Percentiles rank a stretch among this genome's conserved stretches.
These are phyloP conservation scores for Colletotrichum endophyticum DNA, from an alignment of 2,329 filamentous ascomycete genomes.

Conservation along the genomic window DNA sequence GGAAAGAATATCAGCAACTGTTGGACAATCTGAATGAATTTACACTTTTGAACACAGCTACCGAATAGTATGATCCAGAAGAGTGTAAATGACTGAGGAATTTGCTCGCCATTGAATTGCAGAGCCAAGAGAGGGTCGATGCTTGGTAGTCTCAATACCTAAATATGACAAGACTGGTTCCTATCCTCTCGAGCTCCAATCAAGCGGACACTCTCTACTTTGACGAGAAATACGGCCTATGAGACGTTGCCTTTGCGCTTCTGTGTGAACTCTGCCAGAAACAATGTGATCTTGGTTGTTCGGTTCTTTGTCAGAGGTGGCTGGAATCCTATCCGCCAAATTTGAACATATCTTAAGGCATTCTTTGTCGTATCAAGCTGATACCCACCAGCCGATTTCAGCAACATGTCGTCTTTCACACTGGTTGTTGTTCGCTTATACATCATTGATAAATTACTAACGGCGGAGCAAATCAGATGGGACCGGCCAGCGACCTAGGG, in stretches of 20 bases:
- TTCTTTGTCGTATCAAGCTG: accelerated
- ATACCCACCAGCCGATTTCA: accelerated
- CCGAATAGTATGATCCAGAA: background rate
- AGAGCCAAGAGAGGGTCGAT: background rate
- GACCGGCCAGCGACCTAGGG: too few species aligned
- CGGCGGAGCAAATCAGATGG: too few species aligned
- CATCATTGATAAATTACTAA: too few species aligned
- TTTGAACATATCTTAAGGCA: background rate
- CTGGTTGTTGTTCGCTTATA: background rate
- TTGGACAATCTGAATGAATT: background rate
- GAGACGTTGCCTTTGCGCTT: background rate
- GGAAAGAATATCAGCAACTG: background rate
- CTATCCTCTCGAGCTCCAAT: background rate
- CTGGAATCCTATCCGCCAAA: background rate
- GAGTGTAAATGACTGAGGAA: too few species aligned
- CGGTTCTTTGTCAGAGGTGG: too few species aligned
- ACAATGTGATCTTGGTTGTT: background rate
- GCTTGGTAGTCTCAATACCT: background rate
- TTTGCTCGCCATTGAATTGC: background rate
- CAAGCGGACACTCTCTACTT: accelerated
- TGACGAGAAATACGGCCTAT: background rate
- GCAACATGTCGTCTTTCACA: accelerated
- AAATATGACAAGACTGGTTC: background rate
- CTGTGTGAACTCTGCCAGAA: background rate
- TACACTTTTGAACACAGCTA: background rate